These are phyloP conservation scores for Dryadomyces quercus-mongolicae DNA, from an alignment of 2,329 filamentous ascomycete species.

Conservation along the genomic window DNA sequence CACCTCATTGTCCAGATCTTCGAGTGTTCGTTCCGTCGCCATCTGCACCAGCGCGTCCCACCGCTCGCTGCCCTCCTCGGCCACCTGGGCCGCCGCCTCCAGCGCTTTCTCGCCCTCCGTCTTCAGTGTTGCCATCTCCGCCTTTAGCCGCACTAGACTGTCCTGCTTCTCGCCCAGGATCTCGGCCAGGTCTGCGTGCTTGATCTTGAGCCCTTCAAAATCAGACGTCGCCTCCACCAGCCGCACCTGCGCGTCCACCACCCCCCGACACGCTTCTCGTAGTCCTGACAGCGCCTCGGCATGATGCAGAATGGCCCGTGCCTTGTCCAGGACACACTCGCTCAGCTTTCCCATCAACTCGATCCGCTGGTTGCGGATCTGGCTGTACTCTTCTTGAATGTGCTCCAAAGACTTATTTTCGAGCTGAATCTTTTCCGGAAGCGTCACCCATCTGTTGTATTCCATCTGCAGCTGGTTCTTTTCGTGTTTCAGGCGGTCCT, in stretches of 20 bases:
- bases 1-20: constrained; percentile 62
- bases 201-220: constrained; percentile 51
- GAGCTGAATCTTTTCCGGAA: constrained; percentile 54
- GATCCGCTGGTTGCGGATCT: constrained; percentile 19
- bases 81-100: constrained; percentile 26
- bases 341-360: constrained; percentile 31
- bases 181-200: constrained; percentile 47
- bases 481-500: constrained; percentile 42
- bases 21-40: constrained; percentile 37
- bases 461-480: constrained; percentile 59
- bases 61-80: constrained; percentile 25
- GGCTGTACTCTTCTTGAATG: constrained; percentile 19
- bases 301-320: constrained; percentile 36
- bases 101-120: not conserved
- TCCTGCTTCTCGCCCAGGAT: constrained; percentile 33
- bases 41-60: constrained; percentile 30
- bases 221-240: constrained; percentile 78
- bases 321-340: constrained; percentile 41
- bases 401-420: constrained; percentile 22
- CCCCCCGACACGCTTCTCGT: constrained; percentile 45
- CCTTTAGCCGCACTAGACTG: constrained; percentile 26
- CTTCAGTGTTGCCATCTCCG: constrained; percentile 7
- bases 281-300: constrained; percentile 51
- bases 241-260: constrained; percentile 59
- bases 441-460: constrained; percentile 48